Evolutionary conservation across 495 filamentous ascomycete species (phyloP), one percentile per base, ranked within the genome.

Genomic region (Amorphotheca resinae): DNA sequence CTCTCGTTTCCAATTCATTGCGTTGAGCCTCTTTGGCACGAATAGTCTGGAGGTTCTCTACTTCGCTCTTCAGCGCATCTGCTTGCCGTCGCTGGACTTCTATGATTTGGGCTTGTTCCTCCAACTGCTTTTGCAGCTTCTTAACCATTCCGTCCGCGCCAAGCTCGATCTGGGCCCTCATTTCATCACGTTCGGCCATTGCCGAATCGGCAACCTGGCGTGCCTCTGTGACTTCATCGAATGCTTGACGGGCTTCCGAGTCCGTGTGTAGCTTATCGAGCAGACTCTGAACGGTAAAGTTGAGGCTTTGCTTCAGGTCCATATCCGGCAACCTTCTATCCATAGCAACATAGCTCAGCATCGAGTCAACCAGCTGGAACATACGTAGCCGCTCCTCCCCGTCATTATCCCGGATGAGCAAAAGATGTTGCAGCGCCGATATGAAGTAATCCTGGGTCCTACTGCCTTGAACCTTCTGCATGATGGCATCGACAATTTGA

Each of bases 301-400:
- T 95, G 52, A 98, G 73, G 47, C 87, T 93, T 55, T 95, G 87
- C 62, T 93, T 93, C 42, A 98, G 76, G 57, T 98, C 91, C 72
- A 98, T 86, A 64, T 98, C 88, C 32, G 91, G 93, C 47, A 96
- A 62, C 40, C 91, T 74, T 49, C 91, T 79, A 60, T 98, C 91
- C 93, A 98, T 98, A 44, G 88, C 91, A 45, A 98, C 91, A 60
- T 98, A 96, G 64, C 85, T 93, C 46, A 98, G 77, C 84, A 98
- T 98, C 7, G 84, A 79, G 59, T 98, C 91, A 7, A 96, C 89
- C 8, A 98, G 74, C 68, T 98, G 91, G 66, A 96, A 98, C 86
- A 95, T 93, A 22, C 87, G 79, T 23, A 95, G 62, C 26, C 87
- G 74, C 59, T 98, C 91, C 59, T 98, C 91, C 28, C 82, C 80